Percentiles rank a stretch among this genome's conserved stretches.
These are phyloP conservation scores for Picea abies DNA, from an alignment of 83 land plant species.

Conservation along the genomic window DNA sequence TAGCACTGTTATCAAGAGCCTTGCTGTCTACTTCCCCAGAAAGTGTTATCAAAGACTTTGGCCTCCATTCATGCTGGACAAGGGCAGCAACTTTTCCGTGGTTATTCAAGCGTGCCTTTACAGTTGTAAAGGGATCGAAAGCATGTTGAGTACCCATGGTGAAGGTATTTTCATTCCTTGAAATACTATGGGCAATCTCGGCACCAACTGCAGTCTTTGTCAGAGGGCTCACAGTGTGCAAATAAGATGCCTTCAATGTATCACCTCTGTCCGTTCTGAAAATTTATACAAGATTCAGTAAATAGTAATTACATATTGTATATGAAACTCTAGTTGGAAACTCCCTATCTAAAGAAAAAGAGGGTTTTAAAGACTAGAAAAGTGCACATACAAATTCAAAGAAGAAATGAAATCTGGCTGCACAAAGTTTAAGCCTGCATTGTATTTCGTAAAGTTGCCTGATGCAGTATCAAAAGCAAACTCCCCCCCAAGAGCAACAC, in stretches of 20 bases:
- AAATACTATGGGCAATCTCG: slow-evolving; percentile 72
- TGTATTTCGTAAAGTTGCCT: slow-evolving; percentile 56
- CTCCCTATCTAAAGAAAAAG: no score
- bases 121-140: slow-evolving; percentile 63
- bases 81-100: slow-evolving; percentile 69
- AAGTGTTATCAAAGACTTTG: slow-evolving; percentile 73
- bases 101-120: slow-evolving; percentile 68
- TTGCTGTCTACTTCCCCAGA: slow-evolving; percentile 82
- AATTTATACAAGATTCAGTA: not conserved
- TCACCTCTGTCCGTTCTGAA: slow-evolving; percentile 78
- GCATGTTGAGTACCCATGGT: slow-evolving; percentile 73
- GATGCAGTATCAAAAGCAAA: slow-evolving; percentile 76
- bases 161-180: slow-evolving; percentile 74
- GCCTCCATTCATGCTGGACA: slow-evolving; percentile 80
- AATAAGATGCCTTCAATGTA: slow-evolving; percentile 71
- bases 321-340: no score
- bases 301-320: not conserved
- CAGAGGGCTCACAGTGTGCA: slow-evolving; percentile 61
- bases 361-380: not conserved
- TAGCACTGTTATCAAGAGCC: slow-evolving; percentile 75
- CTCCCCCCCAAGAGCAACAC: slow-evolving; percentile 68
- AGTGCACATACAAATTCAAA: slow-evolving; percentile 54
- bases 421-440: slow-evolving; percentile 58
- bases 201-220: slow-evolving; percentile 77
- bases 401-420: slow-evolving; percentile 72